Evolutionary conservation across 768 basidiomycete genomes (phyloP), one percentile per base, ranked within the genome.

Genomic region (Auriscalpium vulgare): DNA sequence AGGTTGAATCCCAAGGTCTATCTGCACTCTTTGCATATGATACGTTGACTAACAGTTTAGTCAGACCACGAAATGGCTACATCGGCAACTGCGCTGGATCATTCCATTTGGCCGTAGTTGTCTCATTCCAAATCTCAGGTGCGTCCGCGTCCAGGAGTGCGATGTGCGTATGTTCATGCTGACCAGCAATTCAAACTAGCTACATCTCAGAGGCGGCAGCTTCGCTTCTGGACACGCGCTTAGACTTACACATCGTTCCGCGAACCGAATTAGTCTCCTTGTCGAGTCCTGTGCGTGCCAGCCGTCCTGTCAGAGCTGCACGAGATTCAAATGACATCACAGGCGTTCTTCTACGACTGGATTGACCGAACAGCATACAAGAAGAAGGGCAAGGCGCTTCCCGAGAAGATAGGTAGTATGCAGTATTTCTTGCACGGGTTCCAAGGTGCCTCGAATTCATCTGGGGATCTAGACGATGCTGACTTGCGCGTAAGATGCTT

Each of bases 271-370:
- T 95, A 2, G 91, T 90, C 17, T 85, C 87, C 0, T 71, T 95
- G 44, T 87, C 90, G 10, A 91, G 87, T 66, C 84, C 84, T 10
- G 82, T 74, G 56, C 45, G 66, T 63, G 16, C 23, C 35, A 17
- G 37, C 40, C 11, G 34, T n/a, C 13, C 36, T 7, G 11, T 34
- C 10, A 19, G 17, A 1, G 29, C 4, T 29, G 48, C 16, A 14
- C 37, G 21, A 17, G 35, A 13, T 16, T 54, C 45, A 47, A 51
- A 16, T 43, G 47, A 37, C 45, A 51, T 13, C 50, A 13, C 35
- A 19, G 83, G 88, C 91, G 6, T 95, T 95, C 70, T 95, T 89
- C 69, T 95, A 95, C 62, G 89, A 92, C 64, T 95, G 91, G 91
- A 72, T 92, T 34, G 92, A 95, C 63, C 76, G 91, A 56, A 88